Percentiles rank a stretch among this genome's conserved stretches.
These are phyloP conservation scores for Salmacisia buchloeana DNA, from an alignment of 1,284 basidiomycete genomes.

Conservation along the genomic window DNA sequence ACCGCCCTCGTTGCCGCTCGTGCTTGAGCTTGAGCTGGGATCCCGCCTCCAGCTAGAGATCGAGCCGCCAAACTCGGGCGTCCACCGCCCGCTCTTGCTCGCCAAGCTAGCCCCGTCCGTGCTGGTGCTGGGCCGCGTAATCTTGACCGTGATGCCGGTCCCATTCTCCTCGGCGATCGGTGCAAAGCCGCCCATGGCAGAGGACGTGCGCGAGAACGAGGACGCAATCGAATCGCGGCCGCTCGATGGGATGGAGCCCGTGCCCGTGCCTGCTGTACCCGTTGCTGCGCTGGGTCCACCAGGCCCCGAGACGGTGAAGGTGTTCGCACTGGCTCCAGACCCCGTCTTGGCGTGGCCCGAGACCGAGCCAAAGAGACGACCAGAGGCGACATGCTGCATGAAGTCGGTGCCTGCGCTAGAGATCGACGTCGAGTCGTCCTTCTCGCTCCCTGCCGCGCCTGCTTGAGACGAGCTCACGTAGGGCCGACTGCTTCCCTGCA, in stretches of 20 bases:
- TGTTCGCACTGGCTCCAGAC: neutral
- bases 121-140: neutral
- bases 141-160: neutral
- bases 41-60: neutral
- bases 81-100: slow-evolving; percentile 6
- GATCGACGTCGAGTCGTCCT: neutral
- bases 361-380: neutral
- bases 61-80: slow-evolving; percentile 1
- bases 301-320: neutral
- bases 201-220: neutral
- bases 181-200: neutral
- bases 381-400: neutral
- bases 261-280: neutral
- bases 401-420: slow-evolving; percentile 3
- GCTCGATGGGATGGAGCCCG: neutral
- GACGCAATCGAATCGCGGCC: neutral
- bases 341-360: neutral
- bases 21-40: no score
- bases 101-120: slow-evolving; percentile 6
- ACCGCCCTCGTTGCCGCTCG: no score
- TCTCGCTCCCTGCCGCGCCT: no score
- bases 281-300: neutral
- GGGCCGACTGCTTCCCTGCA: no score
- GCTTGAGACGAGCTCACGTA: no score
- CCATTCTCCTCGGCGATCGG: neutral